phyloP scores from a whole-genome alignment of 1,284 basidiomycete species.

The Pseudozyma tsukubaensis region DNA sequence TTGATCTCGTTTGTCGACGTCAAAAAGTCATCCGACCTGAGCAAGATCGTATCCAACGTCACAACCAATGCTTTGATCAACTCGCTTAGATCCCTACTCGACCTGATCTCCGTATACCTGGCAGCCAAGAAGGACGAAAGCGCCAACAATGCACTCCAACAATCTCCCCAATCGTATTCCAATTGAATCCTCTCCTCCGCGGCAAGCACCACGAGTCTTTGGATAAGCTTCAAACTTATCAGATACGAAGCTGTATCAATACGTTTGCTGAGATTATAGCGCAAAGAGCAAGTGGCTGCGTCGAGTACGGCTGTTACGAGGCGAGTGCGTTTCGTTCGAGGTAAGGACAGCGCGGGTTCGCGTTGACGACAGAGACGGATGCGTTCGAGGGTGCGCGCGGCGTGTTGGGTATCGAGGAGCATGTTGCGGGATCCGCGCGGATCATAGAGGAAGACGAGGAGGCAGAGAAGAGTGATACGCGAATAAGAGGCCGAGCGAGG shows the following conservation, averaged over 20 bases:
- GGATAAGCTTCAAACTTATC: conserved; percentile 51
- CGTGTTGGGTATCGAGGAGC: conserved; percentile 27
- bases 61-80: conserved; percentile 50
- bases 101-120: conserved; percentile 45
- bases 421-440: conserved; percentile 38
- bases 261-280: conserved; percentile 62
- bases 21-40: conserved; percentile 51
- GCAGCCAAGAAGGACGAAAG: conserved; percentile 47
- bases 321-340: conserved; percentile 45
- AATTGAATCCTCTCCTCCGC: conserved; percentile 49
- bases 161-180: conserved; percentile 61
- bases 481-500: conserved; percentile 50
- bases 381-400: conserved; percentile 16
- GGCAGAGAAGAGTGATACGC: conserved; percentile 43
- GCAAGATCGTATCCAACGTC: conserved; percentile 48
- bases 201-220: conserved; percentile 47
- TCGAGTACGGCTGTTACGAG: conserved; percentile 57
- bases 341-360: conserved; percentile 43
- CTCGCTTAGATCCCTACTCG: conserved; percentile 29
- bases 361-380: conserved; percentile 58
- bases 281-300: conserved; percentile 48
- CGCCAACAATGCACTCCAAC: conserved; percentile 54
- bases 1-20: conserved; percentile 50
- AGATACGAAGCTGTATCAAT: conserved; percentile 53
- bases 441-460: conserved; percentile 54